Evolutionary conservation across 306 rosid species (phyloP).

Genomic region (Purshia tridentata): DNA sequence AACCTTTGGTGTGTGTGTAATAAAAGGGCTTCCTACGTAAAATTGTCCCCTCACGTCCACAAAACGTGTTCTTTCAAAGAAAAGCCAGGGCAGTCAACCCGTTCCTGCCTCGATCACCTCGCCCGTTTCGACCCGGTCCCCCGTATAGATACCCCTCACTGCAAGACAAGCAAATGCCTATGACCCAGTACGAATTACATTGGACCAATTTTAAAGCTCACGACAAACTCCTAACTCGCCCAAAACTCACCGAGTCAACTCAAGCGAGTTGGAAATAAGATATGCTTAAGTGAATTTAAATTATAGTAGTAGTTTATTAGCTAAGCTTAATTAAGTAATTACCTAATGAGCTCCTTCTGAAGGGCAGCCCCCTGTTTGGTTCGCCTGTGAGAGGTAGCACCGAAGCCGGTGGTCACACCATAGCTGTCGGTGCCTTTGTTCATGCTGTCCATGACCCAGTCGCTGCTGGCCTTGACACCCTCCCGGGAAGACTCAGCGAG

Average conservation of each 20-base stretch:
- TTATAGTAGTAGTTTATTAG: no score
- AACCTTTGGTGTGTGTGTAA: no score
- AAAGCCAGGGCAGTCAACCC: background rate
- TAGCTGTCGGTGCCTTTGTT: slow-evolving; percentile 72
- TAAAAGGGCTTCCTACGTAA: background rate
- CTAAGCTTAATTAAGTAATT: background rate
- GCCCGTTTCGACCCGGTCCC: background rate
- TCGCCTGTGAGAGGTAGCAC: slow-evolving; percentile 82
- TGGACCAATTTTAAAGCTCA: no score
- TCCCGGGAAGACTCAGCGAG: slow-evolving; percentile 63
- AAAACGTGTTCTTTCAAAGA: background rate
- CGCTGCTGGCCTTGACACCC: slow-evolving; percentile 85
- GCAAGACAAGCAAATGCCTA: no score
- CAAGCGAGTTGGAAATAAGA: background rate
- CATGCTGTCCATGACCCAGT: slow-evolving; percentile 91
- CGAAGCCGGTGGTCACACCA: slow-evolving; percentile 94
- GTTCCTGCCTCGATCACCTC: background rate
- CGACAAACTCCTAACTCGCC: no score
- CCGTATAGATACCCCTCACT: background rate
- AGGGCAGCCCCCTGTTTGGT: slow-evolving; percentile 94
- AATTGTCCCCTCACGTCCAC: background rate
- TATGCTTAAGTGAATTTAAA: no score
- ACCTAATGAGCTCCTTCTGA: slow-evolving; percentile 84
- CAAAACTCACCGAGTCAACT: slow-evolving; percentile 3
- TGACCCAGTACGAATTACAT: no score